Percentiles rank a stretch among this genome's conserved stretches.
Evolutionary conservation across 1,139 yeast genomes (phyloP).

Genomic region (Suhomyces anneliseae): DNA sequence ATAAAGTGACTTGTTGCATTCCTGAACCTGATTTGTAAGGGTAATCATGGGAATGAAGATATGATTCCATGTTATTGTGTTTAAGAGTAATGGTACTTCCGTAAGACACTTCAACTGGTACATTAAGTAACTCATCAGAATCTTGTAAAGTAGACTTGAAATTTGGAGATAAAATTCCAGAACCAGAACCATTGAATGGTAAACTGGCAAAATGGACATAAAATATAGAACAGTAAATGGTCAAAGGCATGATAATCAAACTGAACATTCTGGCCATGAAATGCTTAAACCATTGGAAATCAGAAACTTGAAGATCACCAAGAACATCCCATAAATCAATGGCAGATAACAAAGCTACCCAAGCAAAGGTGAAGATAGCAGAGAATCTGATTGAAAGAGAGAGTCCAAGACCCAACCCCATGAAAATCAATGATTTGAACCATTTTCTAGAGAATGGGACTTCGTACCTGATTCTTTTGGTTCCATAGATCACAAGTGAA

Average conservation of each 20-base stretch:
- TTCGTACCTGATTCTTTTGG: constrained; percentile 40
- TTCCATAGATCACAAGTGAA: constrained; percentile 42
- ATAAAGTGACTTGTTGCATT: constrained; percentile 70
- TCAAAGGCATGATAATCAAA: constrained; percentile 48
- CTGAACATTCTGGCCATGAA: constrained; percentile 30
- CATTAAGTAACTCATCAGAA: constrained; percentile 33
- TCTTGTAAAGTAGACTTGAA: constrained; percentile 55
- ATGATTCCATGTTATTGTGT: constrained; percentile 61
- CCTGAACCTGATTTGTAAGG: constrained; percentile 54
- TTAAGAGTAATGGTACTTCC: constrained; percentile 70
- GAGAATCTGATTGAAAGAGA: constrained; percentile 52
- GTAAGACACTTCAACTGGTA: constrained; percentile 54
- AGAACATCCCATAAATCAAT: constrained; percentile 54
- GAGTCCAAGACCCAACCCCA: constrained; percentile 56
- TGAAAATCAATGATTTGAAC: constrained; percentile 39
- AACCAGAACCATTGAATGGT: constrained; percentile 50
- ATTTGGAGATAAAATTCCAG: constrained; percentile 53
- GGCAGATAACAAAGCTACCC: constrained; percentile 46
- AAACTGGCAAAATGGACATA: constrained; percentile 51
- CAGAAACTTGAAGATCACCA: constrained; percentile 54
- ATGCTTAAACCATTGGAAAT: constrained; percentile 31
- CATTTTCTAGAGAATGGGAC: constrained; percentile 43
- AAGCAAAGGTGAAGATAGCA: constrained; percentile 53
- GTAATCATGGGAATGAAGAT: constrained; percentile 65
- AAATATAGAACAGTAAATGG: constrained; percentile 49